Conservation (phyloP, 306 rosid species). For the Quercus suber region DNA sequence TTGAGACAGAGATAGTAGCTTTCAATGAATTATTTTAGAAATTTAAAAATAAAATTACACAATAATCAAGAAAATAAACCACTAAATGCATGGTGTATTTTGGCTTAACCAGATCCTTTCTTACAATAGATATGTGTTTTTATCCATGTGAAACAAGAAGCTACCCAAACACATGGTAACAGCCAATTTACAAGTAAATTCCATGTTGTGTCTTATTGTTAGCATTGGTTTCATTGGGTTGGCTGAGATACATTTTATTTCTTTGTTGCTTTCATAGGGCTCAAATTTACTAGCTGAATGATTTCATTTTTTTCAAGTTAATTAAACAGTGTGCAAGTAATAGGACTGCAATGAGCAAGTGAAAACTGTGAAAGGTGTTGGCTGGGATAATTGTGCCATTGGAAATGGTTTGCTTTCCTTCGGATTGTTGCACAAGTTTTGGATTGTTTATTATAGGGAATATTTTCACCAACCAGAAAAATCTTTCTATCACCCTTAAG, state of each 20-base stretch:
- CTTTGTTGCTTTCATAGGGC: background rate
- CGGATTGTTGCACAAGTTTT: background rate
- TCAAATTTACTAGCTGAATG: background rate
- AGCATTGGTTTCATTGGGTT: background rate
- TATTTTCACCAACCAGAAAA: background rate
- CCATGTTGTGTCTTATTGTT: background rate
- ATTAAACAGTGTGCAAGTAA: conserved; percentile 81
- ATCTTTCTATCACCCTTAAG: too few species aligned
- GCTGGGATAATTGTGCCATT: conserved; percentile 89
- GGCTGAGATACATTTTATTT: background rate
- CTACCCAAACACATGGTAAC: conserved; percentile 78
- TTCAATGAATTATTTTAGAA: too few species aligned
- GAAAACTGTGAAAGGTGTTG: conserved; percentile 75
- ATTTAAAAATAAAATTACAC: too few species aligned
- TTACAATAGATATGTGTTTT: background rate
- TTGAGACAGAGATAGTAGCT: too few species aligned
- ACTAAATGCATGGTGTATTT: background rate
- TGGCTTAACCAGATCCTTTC: background rate
- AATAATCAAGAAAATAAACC: too few species aligned
- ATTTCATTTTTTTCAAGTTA: conserved; percentile 11
- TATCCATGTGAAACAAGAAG: conserved; percentile 44
- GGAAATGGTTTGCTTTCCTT: conserved; percentile 69
- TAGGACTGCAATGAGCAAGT: conserved; percentile 90
- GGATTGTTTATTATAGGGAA: background rate
- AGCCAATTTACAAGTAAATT: conserved; percentile 71